Evolutionary conservation across 2,329 filamentous ascomycete species (phyloP).

Genomic region (Leptographium procerum): DNA sequence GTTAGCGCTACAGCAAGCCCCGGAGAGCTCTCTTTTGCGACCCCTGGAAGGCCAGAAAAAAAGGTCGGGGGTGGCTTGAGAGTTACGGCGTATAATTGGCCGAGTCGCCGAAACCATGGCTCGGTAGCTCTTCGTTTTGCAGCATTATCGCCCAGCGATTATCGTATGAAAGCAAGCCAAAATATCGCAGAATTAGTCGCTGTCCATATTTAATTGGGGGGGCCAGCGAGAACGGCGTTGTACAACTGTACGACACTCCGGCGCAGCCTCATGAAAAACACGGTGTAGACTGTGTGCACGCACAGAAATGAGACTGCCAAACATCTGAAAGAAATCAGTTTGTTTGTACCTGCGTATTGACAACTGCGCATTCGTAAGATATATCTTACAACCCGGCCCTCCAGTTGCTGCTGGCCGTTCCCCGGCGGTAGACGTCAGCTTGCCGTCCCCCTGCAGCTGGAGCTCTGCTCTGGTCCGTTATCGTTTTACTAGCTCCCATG

Average conservation of each 20-base stretch:
- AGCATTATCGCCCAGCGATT: background rate
- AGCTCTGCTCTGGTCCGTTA: too few species aligned
- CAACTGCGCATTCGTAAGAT: background rate
- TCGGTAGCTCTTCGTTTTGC: background rate
- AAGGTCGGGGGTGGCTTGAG: background rate
- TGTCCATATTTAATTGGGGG: background rate
- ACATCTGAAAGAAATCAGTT: too few species aligned
- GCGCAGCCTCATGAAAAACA: background rate
- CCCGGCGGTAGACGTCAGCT: background rate
- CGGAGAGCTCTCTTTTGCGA: background rate
- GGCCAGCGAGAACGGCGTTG: constrained; percentile 1
- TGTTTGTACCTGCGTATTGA: too few species aligned
- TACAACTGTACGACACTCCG: background rate
- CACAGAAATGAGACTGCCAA: too few species aligned
- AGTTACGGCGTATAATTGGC: constrained; percentile 1
- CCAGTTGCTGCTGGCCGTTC: background rate
- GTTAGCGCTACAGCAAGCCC: too few species aligned
- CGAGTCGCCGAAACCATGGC: background rate
- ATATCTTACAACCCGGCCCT: background rate
- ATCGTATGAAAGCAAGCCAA: background rate
- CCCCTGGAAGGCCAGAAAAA: background rate
- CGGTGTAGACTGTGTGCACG: too few species aligned
- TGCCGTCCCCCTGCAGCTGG: too few species aligned
- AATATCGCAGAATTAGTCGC: background rate
- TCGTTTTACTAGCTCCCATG: background rate